phyloP scores from a whole-genome alignment of 2,329 filamentous ascomycete genomes.

The Nemania serpens region DNA sequence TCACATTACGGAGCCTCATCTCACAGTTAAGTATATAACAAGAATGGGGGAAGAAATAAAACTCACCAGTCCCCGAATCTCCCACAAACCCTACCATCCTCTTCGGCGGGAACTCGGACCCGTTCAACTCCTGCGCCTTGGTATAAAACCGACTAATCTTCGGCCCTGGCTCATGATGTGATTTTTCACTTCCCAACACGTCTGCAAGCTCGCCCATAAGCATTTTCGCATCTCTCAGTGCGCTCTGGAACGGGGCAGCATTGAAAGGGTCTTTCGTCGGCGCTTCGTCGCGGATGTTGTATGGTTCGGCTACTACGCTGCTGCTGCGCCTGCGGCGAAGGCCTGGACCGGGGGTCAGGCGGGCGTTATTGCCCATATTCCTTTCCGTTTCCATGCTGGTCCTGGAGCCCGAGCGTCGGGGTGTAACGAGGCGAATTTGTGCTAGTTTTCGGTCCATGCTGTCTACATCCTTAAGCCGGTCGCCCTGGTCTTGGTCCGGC shows the following conservation, averaged over 20 bases:
- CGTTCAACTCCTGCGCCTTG: conserved; percentile 41
- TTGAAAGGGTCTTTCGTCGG: conserved; percentile 45
- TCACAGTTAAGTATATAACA: too few species aligned
- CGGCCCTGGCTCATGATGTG: conserved; percentile 47
- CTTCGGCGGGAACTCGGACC: conserved; percentile 46
- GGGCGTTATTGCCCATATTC: too few species aligned
- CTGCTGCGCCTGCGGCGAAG: too few species aligned
- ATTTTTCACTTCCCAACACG: conserved; percentile 42
- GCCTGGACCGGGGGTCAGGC: too few species aligned
- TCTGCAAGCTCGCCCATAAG: conserved; percentile 39
- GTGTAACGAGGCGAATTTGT: too few species aligned
- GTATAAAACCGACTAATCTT: conserved; percentile 44
- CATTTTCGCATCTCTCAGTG: conserved; percentile 42
- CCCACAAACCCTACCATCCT: conserved; percentile 53
- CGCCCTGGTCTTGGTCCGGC: too few species aligned
- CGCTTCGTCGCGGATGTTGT: conserved; percentile 39
- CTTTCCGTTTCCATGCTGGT: too few species aligned
- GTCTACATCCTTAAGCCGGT: too few species aligned
- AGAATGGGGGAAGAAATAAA: too few species aligned
- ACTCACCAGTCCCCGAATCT: conserved; percentile 52
- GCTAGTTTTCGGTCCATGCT: too few species aligned
- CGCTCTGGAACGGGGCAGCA: conserved; percentile 42
- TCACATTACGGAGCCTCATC: too few species aligned
- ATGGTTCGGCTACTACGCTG: background rate
- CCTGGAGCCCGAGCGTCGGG: too few species aligned